These are phyloP conservation scores for Zangia roseola DNA, from an alignment of 768 basidiomycete species.

Conservation along the genomic window DNA sequence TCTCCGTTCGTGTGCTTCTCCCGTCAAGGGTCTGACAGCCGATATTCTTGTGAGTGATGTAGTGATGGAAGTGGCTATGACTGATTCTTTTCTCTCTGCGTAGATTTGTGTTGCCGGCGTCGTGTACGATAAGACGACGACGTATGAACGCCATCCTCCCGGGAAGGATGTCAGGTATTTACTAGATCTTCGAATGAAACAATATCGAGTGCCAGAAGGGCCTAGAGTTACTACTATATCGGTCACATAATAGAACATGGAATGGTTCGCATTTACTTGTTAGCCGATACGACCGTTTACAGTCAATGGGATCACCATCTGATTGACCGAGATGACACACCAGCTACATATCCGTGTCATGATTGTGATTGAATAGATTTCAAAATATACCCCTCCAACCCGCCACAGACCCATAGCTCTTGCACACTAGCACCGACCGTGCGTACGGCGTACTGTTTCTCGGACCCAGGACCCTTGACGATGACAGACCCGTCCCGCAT, in stretches of 20 bases:
- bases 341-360: slow-evolving; percentile 5
- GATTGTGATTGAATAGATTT: slow-evolving; percentile 54
- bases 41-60: slow-evolving; percentile 68
- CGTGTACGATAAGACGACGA: slow-evolving; percentile 50
- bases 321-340: too few relatives aligned
- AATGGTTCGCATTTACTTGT: neutral
- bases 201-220: slow-evolving; percentile 19
- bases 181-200: slow-evolving; percentile 25
- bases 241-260: slow-evolving; percentile 4
- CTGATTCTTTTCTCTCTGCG: neutral
- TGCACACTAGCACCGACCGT: slow-evolving; percentile 93
- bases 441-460: slow-evolving; percentile 63
- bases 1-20: slow-evolving; percentile 73
- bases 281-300: too few relatives aligned
- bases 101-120: slow-evolving; percentile 55
- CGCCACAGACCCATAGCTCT: slow-evolving; percentile 95
- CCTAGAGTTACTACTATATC: neutral
- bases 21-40: slow-evolving; percentile 81
- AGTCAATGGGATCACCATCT: too few relatives aligned
- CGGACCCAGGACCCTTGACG: slow-evolving; percentile 43
- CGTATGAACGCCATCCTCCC: slow-evolving; percentile 58
- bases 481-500: slow-evolving; percentile 72
- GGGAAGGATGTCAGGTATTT: slow-evolving; percentile 40
- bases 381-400: slow-evolving; percentile 88
- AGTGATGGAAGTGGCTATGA: neutral